These are phyloP conservation scores for Astrothelium subdiscretum DNA, from an alignment of 495 filamentous ascomycete species.

Conservation along the genomic window DNA sequence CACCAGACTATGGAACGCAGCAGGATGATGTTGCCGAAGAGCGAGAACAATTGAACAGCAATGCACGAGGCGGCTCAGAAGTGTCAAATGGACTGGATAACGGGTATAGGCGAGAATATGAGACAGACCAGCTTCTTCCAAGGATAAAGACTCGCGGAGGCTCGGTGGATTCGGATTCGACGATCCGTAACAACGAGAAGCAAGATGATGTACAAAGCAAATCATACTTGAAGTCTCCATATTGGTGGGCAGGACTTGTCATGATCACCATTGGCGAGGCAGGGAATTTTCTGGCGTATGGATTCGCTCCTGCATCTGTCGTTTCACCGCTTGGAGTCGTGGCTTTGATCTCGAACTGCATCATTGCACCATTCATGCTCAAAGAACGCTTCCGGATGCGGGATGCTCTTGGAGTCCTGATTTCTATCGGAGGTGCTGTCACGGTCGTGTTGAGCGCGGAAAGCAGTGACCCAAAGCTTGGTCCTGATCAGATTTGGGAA, in stretches of 20 bases:
- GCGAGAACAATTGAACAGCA: slow-evolving; percentile 13
- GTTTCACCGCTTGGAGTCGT: slow-evolving; percentile 95
- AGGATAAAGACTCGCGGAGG: slow-evolving; percentile 23
- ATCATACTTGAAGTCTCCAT: slow-evolving; percentile 78
- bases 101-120: slow-evolving; percentile 1
- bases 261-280: slow-evolving; percentile 88
- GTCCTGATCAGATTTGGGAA: slow-evolving; percentile 78
- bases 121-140: slow-evolving; percentile 21
- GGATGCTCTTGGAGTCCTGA: slow-evolving; percentile 79
- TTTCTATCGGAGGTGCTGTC: slow-evolving; percentile 79
- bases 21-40: slow-evolving; percentile 18
- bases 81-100: slow-evolving; percentile 7
- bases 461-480: slow-evolving; percentile 77
- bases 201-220: slow-evolving; percentile 24
- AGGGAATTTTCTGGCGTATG: slow-evolving; percentile 95
- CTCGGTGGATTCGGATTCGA: slow-evolving; percentile 3
- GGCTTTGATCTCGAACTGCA: slow-evolving; percentile 86
- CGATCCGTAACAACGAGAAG: slow-evolving; percentile 13
- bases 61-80: slow-evolving; percentile 6
- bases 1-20: slow-evolving; percentile 27
- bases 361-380: slow-evolving; percentile 86
- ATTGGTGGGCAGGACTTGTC: slow-evolving; percentile 89
- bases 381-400: slow-evolving; percentile 76
- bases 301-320: slow-evolving; percentile 96
- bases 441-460: slow-evolving; percentile 89